Percentiles rank a stretch among this genome's conserved stretches.
Evolutionary conservation across 2,329 filamentous ascomycete species (phyloP).

Genomic region (Phyllosticta citribraziliensis): DNA sequence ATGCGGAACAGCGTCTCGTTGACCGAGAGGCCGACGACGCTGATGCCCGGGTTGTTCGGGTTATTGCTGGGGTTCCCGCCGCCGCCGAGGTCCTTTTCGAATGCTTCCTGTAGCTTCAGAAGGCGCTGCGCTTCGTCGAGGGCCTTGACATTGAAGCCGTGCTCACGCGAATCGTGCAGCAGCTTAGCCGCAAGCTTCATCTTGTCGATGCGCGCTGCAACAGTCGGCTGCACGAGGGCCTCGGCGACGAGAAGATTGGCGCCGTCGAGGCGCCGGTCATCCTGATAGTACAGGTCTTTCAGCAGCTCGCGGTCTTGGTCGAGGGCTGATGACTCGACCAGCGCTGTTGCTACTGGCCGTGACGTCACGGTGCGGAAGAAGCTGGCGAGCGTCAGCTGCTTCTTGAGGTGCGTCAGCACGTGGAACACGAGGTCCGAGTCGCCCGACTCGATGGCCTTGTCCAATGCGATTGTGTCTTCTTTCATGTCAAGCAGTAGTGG

Average conservation of each 20-base stretch:
- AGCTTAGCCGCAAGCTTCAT: constrained; percentile 77
- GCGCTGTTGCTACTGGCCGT: constrained; percentile 73
- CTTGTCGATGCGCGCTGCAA: constrained; percentile 68
- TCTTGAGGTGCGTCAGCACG: constrained; percentile 78
- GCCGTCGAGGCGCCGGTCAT: constrained; percentile 81
- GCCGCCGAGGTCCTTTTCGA: constrained; percentile 69
- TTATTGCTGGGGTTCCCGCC: constrained; percentile 23
- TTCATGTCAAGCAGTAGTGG: constrained; percentile 90
- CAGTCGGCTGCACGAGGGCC: constrained; percentile 62
- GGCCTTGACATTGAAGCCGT: constrained; percentile 60
- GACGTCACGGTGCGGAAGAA: constrained; percentile 91
- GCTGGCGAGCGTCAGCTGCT: constrained; percentile 76
- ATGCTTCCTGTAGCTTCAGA: constrained; percentile 73
- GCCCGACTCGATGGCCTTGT: constrained; percentile 92
- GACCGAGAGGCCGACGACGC: constrained; percentile 71
- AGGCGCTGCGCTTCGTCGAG: constrained; percentile 73
- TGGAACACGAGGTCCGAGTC: constrained; percentile 89
- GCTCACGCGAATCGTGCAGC: constrained; percentile 74
- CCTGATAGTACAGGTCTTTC: constrained; percentile 96
- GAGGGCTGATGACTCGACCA: constrained; percentile 76
- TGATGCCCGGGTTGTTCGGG: constrained; percentile 26
- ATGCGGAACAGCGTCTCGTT: constrained; percentile 91
- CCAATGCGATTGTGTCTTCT: constrained; percentile 85
- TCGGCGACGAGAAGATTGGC: constrained; percentile 81
- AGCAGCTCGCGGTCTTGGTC: constrained; percentile 73